Conservation (phyloP, 129 eudicot genomes). For the Artemisia tridentata region DNA sequence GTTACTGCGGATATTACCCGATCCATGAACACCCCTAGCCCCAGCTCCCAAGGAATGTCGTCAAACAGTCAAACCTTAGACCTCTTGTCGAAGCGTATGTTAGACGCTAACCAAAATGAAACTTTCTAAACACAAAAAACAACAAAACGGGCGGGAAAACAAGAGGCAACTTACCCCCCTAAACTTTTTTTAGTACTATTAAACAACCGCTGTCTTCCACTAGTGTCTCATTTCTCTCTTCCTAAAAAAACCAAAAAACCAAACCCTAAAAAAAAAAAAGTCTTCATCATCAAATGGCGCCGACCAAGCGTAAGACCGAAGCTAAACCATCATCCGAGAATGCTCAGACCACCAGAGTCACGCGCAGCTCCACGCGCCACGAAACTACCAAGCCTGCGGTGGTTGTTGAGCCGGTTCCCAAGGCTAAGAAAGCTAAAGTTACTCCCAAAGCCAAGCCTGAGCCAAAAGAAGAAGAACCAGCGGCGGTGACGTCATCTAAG, state of each 20-base stretch:
- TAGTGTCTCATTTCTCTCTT: no score
- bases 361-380: conserved; percentile 40
- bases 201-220: neutral
- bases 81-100: neutral
- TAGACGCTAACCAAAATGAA: neutral
- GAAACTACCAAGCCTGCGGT: neutral
- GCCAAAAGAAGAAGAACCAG: conserved; percentile 15
- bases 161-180: neutral
- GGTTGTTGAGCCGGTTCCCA: conserved; percentile 18
- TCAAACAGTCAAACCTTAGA: no score
- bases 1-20: no score
- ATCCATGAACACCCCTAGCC: no score
- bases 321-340: no score
- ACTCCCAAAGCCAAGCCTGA: conserved; percentile 13
- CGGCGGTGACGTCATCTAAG: neutral
- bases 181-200: neutral
- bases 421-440: neutral
- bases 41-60: no score
- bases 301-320: no score
- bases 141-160: neutral
- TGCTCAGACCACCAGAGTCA: conserved; percentile 22
- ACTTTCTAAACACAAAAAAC: neutral
- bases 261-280: no score
- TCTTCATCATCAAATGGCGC: no score
- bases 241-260: neutral